Base-by-base conservation (phyloP, 1,284 basidiomycete species). In the Dichomitus squalens region DNA sequence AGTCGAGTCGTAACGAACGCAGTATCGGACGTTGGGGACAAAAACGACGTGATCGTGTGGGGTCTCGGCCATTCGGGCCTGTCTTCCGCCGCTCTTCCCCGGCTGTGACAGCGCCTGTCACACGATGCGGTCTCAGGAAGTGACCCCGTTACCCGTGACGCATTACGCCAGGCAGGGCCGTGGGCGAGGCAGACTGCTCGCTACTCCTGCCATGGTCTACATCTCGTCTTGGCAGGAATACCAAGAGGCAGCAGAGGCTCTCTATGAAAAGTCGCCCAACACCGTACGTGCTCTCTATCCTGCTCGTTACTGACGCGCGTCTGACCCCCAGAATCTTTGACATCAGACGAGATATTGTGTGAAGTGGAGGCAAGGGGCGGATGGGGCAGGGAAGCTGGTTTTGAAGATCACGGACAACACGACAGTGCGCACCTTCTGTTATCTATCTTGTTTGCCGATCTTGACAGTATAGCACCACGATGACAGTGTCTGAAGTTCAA, bases 401-500 rank as follows among this genome's bases (percentile, higher is more conserved):
- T 80, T 97, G 60, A 96, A 96, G 76, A 87, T 96, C 68, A 96
- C 95, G 1, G 92, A 96, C 75, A 84, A 96, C 73, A 82, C 79
- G 36, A 90, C 86, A 68, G 95, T 95, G 72, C 66, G 90, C 81
- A 21, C 25, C 36, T 14, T 38, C 9, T 48, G 40, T 4, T 36
- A 7, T 18, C 49, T 34, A 34, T 14, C 7, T 18, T 18, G 8
- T 18, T 36, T 8, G 12, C 12, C 4, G 7, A 23, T 52, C 9
- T 39, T 55, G 20, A 52, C 23, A 7, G 3, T 14, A 9, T 8
- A 39, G 9, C 38, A 18, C 29, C 27, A 20, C 43, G 25, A n/a
- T 40, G 18, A 52, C 71, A 96, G 95, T 95, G 93, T 72, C 79
- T 97, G 69, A 96, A 95, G 74, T 98, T 95, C 81, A 93, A 95